These are phyloP conservation scores for Candida freyschussii DNA, from an alignment of 1,139 yeast genomes.

Conservation along the genomic window DNA sequence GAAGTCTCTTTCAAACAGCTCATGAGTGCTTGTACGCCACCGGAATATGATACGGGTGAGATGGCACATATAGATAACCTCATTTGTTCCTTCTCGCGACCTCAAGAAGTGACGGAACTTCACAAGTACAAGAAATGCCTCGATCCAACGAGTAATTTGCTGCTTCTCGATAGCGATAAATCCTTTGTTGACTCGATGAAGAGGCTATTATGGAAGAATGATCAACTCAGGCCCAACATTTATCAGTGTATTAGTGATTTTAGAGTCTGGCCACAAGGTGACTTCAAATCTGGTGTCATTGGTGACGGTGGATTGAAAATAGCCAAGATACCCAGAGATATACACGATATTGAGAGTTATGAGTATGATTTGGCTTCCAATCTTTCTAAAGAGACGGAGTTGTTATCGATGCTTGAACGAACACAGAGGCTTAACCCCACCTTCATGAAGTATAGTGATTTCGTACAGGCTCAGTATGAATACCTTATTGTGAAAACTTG, in stretches of 20 bases:
- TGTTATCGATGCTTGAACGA: constrained; percentile 33
- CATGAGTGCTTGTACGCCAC: constrained; percentile 35
- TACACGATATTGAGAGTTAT: constrained; percentile 13
- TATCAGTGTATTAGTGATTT: constrained; percentile 49
- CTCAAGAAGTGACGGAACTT: constrained; percentile 37
- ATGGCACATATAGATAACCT: constrained; percentile 43
- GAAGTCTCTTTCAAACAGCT: constrained; percentile 20
- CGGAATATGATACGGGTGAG: constrained; percentile 30
- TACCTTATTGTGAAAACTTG: constrained; percentile 68
- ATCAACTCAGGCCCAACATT: constrained; percentile 46
- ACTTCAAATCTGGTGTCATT: constrained; percentile 48
- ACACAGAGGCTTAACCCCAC: constrained; percentile 34
- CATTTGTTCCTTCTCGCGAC: constrained; percentile 40
- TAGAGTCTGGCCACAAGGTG: constrained; percentile 47
- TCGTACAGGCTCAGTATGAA: constrained; percentile 57
- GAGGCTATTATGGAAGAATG: constrained; percentile 47
- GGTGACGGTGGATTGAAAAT: constrained; percentile 50
- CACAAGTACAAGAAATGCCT: constrained; percentile 38
- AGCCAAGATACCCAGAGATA: constrained; percentile 31
- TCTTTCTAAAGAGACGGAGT: constrained; percentile 26
- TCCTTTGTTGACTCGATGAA: constrained; percentile 53
- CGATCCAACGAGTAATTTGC: constrained; percentile 42
- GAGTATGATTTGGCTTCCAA: constrained; percentile 15
- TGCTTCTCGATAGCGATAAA: constrained; percentile 76
- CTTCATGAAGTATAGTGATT: constrained; percentile 40